Percentiles rank a stretch among this genome's conserved stretches.
These are phyloP conservation scores for Chlorella sp. DNA, from an alignment of 139 green algal genomes.

Conservation along the genomic window DNA sequence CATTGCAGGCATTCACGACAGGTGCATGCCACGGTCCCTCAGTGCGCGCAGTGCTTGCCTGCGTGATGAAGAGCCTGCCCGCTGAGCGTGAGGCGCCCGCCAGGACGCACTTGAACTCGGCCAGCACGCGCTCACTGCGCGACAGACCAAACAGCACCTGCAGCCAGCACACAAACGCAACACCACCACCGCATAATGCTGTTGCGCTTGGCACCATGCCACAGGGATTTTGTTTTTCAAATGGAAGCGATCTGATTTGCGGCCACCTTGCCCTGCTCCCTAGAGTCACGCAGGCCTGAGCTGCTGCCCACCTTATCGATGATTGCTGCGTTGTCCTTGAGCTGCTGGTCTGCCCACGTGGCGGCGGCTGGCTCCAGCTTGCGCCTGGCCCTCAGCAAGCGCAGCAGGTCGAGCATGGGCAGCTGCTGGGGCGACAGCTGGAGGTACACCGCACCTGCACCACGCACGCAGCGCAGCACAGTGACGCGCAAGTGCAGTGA, in stretches of 20 bases:
- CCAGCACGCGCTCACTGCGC: slow-evolving; percentile 18
- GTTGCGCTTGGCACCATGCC: background rate
- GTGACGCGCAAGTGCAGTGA: too few species aligned
- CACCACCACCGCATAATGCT: too few species aligned
- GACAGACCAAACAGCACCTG: slow-evolving; percentile 31
- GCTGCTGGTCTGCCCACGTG: slow-evolving; percentile 23
- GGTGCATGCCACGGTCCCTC: background rate
- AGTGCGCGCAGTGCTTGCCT: too few species aligned
- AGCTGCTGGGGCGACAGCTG: slow-evolving; percentile 22
- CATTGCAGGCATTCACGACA: too few species aligned
- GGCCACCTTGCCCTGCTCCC: background rate
- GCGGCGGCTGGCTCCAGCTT: slow-evolving; percentile 10
- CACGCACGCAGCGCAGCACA: background rate
- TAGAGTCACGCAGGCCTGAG: background rate
- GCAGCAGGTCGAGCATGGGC: slow-evolving; percentile 33
- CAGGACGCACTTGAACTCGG: slow-evolving; percentile 9
- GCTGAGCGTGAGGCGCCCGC: background rate
- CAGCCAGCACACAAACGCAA: background rate
- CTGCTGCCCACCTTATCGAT: background rate
- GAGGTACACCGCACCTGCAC: slow-evolving; percentile 9
- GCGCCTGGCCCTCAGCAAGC: slow-evolving; percentile 27
- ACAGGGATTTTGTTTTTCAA: too few species aligned
- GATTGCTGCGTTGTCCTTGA: slow-evolving; percentile 12
- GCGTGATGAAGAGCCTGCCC: background rate
- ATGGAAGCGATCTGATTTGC: background rate